A percentile compares a stretch with the other conserved stretches of the same genome.
Evolutionary conservation across 306 rosid species (phyloP).

Genomic region (Chamaecrista fasciculata): DNA sequence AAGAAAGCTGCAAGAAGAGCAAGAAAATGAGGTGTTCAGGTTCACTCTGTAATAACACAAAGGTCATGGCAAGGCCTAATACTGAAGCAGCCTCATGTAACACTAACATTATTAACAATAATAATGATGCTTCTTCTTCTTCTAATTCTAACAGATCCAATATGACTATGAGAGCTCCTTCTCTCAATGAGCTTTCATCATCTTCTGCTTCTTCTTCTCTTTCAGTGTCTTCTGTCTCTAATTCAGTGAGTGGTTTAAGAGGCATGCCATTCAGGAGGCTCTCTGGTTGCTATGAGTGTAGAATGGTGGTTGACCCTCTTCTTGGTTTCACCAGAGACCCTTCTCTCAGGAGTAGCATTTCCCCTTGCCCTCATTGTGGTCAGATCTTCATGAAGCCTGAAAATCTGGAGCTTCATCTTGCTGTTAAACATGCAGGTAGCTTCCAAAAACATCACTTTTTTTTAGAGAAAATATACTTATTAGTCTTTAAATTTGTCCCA

Average conservation of each 20-base stretch:
- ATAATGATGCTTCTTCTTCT: conserved; percentile 42
- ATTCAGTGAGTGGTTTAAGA: conserved; percentile 56
- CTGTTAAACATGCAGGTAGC: conserved; percentile 95
- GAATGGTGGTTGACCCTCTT: conserved; percentile 93
- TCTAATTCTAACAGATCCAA: conserved; percentile 79
- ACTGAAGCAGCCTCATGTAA: conserved; percentile 38
- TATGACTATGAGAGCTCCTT: conserved; percentile 62
- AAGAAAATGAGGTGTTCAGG: conserved; percentile 96
- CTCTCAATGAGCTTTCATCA: conserved; percentile 53
- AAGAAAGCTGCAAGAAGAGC: conserved; percentile 61
- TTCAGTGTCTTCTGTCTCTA: conserved; percentile 59
- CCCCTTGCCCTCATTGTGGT: conserved; percentile 88
- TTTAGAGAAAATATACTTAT: too few species aligned
- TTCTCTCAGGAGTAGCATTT: conserved; percentile 73
- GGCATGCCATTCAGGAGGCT: conserved; percentile 90
- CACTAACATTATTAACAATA: too few species aligned
- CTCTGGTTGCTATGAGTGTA: conserved; percentile 92
- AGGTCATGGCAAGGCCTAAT: conserved; percentile 73
- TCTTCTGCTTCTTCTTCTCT: conserved; percentile 56
- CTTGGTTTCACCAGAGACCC: conserved; percentile 81
- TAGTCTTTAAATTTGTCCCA: too few species aligned
- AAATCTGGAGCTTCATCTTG: conserved; percentile 74
- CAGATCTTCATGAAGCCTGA: conserved; percentile 83
- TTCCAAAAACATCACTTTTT: too few species aligned
- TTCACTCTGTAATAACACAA: conserved; percentile 80